phyloP scores from a whole-genome alignment of 1,284 basidiomycete species.

The Afroboletus lepidellus region DNA sequence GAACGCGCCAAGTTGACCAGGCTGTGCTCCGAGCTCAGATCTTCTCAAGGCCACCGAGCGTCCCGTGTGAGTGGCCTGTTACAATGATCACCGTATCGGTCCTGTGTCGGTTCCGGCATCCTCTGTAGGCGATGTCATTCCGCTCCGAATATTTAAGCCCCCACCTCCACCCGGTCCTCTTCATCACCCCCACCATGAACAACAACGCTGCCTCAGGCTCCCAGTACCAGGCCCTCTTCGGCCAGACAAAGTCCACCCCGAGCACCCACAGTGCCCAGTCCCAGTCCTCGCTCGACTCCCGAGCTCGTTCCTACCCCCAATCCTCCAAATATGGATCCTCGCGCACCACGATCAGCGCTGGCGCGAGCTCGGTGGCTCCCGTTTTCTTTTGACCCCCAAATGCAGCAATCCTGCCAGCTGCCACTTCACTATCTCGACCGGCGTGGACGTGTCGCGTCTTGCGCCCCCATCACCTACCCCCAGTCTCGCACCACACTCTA shows the following conservation, averaged over 20 bases:
- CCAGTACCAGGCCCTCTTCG: constrained; percentile 26
- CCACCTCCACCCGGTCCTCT: not conserved
- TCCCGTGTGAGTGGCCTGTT: constrained; percentile 16
- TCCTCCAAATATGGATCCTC: constrained; percentile 38
- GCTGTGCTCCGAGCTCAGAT: constrained; percentile 15
- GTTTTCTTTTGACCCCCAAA: constrained; percentile 48
- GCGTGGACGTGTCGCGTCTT: not conserved
- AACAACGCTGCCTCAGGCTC: constrained; percentile 35
- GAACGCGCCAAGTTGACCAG: constrained; percentile 6
- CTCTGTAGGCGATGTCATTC: constrained; percentile 30
- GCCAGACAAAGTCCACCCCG: constrained; percentile 27
- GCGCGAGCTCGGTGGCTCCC: constrained; percentile 44
- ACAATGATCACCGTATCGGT: constrained; percentile 21
- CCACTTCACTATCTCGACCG: not conserved
- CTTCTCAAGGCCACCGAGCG: constrained; percentile 14
- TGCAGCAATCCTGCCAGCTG: not conserved
- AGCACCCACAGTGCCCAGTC: constrained; percentile 22
- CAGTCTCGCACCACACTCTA: constrained; percentile 4
- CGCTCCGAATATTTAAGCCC: constrained; percentile 26
- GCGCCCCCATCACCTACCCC: not conserved
- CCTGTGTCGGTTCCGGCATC: constrained; percentile 34
- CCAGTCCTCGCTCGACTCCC: constrained; percentile 20
- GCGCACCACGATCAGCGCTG: constrained; percentile 43
- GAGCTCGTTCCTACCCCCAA: constrained; percentile 26
- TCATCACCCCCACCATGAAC: constrained; percentile 37